These are phyloP conservation scores for Santalum album DNA, from an alignment of 164 flowering plant species.

Conservation along the genomic window DNA sequence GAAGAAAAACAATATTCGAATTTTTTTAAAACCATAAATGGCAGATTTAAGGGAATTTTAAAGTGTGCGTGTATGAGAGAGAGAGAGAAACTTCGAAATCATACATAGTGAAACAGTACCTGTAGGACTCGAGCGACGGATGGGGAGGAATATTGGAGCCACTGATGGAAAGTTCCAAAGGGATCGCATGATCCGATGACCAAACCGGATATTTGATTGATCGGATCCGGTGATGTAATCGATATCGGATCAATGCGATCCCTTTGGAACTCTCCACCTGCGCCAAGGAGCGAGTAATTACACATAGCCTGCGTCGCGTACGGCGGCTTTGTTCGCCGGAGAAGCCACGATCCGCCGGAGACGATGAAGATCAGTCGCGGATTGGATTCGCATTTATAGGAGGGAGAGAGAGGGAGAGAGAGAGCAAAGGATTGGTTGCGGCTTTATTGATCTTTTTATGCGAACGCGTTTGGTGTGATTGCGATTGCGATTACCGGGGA, in stretches of 20 bases:
- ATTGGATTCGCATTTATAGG: background rate
- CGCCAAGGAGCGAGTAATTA: conserved; percentile 18
- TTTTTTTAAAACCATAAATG: too few relatives aligned
- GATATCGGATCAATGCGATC: conserved; percentile 58
- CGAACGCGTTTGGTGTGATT: background rate
- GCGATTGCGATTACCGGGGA: too few relatives aligned
- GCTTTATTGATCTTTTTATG: background rate
- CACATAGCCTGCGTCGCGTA: too few relatives aligned
- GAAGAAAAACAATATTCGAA: too few relatives aligned
- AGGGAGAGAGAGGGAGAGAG: background rate
- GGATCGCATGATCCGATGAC: conserved; percentile 1
- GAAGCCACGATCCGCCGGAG: background rate
- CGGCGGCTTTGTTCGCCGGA: background rate
- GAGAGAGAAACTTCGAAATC: background rate
- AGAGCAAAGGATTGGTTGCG: background rate
- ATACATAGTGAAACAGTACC: background rate
- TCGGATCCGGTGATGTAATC: background rate
- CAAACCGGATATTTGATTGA: too few relatives aligned
- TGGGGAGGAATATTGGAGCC: background rate
- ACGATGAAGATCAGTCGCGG: background rate
- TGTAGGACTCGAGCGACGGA: background rate
- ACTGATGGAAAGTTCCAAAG: background rate
- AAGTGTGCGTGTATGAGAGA: too few relatives aligned
- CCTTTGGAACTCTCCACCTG: conserved; percentile 59
- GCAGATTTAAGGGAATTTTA: too few relatives aligned